Conservation (phyloP, 257 asterid species). For the Solanum virginianum region DNA sequence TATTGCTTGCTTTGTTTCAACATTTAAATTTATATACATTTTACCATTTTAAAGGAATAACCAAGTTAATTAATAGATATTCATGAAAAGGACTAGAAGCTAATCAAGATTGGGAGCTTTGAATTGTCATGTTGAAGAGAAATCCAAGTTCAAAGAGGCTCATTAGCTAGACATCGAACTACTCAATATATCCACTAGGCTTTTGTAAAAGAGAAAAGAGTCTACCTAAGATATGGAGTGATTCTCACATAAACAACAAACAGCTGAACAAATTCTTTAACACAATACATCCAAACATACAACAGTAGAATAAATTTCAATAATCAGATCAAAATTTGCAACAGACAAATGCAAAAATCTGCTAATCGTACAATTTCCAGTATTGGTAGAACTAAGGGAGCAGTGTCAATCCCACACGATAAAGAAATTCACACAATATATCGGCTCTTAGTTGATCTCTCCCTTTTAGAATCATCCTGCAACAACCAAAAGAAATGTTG, state of each 20-base stretch:
- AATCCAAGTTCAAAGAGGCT: background rate
- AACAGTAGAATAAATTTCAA: background rate
- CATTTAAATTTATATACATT: too few species aligned
- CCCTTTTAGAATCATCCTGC: constrained; percentile 74
- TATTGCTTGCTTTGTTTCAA: too few species aligned
- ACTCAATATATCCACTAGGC: background rate
- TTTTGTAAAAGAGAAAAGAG: background rate
- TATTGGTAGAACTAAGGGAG: background rate
- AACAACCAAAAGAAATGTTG: background rate
- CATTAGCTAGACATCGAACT: background rate
- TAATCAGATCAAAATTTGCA: background rate
- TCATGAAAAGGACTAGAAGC: background rate
- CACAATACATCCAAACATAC: background rate
- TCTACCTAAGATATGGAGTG: background rate
- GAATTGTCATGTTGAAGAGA: too few species aligned
- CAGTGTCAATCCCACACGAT: background rate
- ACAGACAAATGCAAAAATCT: background rate
- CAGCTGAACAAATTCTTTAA: background rate
- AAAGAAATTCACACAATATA: constrained; percentile 30
- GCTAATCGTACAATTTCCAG: background rate
- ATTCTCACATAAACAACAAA: background rate
- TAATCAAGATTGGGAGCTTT: background rate
- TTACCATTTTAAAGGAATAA: too few species aligned
- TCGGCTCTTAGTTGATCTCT: constrained; percentile 48
- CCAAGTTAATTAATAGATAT: too few species aligned